Base-by-base conservation (phyloP, 139 green algal genomes). In the Haematococcus lacustris region DNA sequence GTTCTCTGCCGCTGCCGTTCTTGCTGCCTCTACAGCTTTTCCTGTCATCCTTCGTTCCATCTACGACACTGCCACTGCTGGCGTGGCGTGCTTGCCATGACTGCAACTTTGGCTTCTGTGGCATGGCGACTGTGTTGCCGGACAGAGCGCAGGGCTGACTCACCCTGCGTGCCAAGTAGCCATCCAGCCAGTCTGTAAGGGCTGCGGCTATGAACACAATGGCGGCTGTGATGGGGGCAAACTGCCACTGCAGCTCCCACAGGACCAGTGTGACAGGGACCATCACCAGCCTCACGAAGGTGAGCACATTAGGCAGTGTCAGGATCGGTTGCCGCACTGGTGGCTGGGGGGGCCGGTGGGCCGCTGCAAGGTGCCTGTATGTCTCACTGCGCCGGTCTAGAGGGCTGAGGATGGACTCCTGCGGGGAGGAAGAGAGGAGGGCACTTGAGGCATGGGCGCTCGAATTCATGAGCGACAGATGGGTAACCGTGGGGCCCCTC, bases 171-270 rank as follows among this genome's bases (percentile, higher is more conserved):
- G 93, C 93, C 38, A 98, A 73, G 74, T 93, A 97, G 25, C 94
- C 94, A 74, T 98, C 94, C 38, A 95, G 78, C 83, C 87, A 98
- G 74, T 98, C 94, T n/a, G 94, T 98, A 25, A 96, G 32, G 1
- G 86, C 85, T 2, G 93, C 93, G 0, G 71, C 71, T 28, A 97
- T 76, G 71, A 97, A 97, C n/a, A 97, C 38, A 38, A 78, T 38
- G 23, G 77, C 74, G 34, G 66, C 43, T 25, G 25, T 26, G 37
- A 76, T 66, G 43, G 66, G 62, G 32, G 51, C 43, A 47, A 82
- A 87, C 6, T 6, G 26, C 60, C 71, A 66, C 3, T 65, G 38
- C 68, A 67, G 3, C 47, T 82, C 71, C 87, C 88, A 94, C 35
- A 88, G 65, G 17, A 71, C 71, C 30, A 88, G 73, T 13, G 94